A percentile compares a stretch with the other conserved stretches of the same genome.
Evolutionary conservation across 108 stramenopile species (phyloP).

Genomic region (Stephanodiscus minutulus): DNA sequence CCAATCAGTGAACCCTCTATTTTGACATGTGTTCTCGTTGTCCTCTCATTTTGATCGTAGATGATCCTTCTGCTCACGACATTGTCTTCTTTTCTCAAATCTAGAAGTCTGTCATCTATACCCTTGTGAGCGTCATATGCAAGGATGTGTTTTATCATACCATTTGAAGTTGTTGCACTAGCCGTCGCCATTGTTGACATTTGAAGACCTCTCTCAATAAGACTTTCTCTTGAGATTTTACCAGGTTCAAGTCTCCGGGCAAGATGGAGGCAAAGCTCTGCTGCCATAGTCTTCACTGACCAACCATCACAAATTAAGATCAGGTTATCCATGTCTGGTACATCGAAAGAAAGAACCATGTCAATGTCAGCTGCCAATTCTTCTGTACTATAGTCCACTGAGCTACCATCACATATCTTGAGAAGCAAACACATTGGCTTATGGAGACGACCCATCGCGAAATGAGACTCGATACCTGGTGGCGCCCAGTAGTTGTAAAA

Average conservation of each 20-base stretch:
- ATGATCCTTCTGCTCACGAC: constrained; percentile 1
- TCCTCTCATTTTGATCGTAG: neutral
- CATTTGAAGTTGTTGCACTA: constrained; percentile 13
- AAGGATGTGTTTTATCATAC: constrained; percentile 38
- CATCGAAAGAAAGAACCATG: constrained; percentile 23
- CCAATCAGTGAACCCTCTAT: neutral
- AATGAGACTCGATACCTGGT: constrained; percentile 22
- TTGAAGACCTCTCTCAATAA: constrained; percentile 35
- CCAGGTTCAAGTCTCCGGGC: constrained; percentile 31
- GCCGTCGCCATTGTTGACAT: constrained; percentile 27
- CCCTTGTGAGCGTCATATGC: constrained; percentile 44
- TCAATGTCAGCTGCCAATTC: constrained; percentile 35
- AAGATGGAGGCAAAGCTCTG: constrained; percentile 48
- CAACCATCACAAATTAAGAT: constrained; percentile 31
- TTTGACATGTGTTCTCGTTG: neutral
- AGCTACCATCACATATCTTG: constrained; percentile 35
- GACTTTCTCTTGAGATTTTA: constrained; percentile 18
- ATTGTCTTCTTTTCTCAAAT: constrained; percentile 25
- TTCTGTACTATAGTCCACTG: constrained; percentile 25
- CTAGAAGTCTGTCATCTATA: constrained; percentile 27
- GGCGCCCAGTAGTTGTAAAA: constrained; percentile 21
- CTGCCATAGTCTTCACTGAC: constrained; percentile 34
- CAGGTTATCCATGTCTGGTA: constrained; percentile 20
- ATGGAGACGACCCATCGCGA: constrained; percentile 22
- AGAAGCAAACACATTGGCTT: constrained; percentile 40